These are phyloP conservation scores for Cladosporium sp. DNA, from an alignment of 2,329 filamentous ascomycete species.

Conservation along the genomic window DNA sequence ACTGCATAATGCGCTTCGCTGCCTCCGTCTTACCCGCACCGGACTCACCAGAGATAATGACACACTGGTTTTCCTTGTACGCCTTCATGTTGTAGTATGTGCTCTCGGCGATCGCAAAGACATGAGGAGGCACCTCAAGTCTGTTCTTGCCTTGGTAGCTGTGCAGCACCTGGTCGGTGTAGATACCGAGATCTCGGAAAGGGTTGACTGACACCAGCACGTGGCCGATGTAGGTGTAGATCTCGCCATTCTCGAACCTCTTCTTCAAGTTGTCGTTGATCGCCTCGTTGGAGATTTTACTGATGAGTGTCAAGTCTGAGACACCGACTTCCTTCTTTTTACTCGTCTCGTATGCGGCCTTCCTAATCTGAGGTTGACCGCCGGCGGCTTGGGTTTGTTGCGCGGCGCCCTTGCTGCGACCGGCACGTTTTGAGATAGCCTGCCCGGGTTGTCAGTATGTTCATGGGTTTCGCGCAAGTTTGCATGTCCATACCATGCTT, in stretches of 20 bases:
- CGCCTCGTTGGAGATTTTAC: slow-evolving; percentile 97
- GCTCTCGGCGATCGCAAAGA: slow-evolving; percentile 95
- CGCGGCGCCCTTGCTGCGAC: slow-evolving; percentile 57
- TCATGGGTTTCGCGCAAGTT: not conserved
- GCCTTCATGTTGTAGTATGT: slow-evolving; percentile 99
- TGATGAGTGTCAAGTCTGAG: slow-evolving; percentile 93
- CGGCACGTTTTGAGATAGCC: slow-evolving; percentile 61
- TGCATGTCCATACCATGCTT: slow-evolving; percentile 8
- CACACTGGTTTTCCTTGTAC: slow-evolving; percentile 98
- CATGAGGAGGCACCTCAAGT: slow-evolving; percentile 81
- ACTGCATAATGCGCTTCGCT: slow-evolving; percentile 98
- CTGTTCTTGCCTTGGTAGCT: slow-evolving; percentile 97
- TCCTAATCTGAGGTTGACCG: slow-evolving; percentile 75
- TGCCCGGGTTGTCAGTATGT: slow-evolving; percentile 31
- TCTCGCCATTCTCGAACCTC: slow-evolving; percentile 94
- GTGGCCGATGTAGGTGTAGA: slow-evolving; percentile 99
- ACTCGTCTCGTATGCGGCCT: slow-evolving; percentile 90
- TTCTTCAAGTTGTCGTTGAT: slow-evolving; percentile 99
- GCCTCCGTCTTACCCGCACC: slow-evolving; percentile 98
- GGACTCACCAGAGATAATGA: slow-evolving; percentile 98
- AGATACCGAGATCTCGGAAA: slow-evolving; percentile 93
- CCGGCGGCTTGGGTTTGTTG: slow-evolving; percentile 42
- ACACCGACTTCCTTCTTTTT: slow-evolving; percentile 99
- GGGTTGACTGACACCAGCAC: slow-evolving; percentile 98
- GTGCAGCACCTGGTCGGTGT: slow-evolving; percentile 89